These are phyloP conservation scores for Hyphodiscus sp. DNA, from an alignment of 2,329 filamentous ascomycete genomes.

Conservation along the genomic window DNA sequence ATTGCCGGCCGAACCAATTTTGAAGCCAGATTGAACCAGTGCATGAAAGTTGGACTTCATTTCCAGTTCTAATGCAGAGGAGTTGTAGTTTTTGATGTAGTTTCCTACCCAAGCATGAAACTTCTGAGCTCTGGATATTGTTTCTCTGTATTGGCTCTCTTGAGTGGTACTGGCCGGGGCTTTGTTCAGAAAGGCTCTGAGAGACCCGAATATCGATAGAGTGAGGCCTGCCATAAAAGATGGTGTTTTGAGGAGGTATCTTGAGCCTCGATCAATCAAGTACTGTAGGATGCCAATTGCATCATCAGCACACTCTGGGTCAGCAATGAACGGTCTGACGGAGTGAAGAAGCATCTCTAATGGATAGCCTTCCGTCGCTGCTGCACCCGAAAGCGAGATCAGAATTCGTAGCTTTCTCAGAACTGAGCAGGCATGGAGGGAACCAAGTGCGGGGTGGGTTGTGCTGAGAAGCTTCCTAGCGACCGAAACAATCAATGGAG, in stretches of 20 bases:
- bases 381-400: conserved; percentile 67
- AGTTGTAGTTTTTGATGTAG: conserved; percentile 59
- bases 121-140: conserved; percentile 64
- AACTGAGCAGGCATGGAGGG: conserved; percentile 79
- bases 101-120: conserved; percentile 76
- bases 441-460: conserved; percentile 76
- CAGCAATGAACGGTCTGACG: conserved; percentile 69
- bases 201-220: conserved; percentile 70
- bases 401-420: conserved; percentile 80
- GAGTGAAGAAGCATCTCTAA: conserved; percentile 85
- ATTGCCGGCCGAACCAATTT: conserved; percentile 62
- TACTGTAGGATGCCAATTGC: conserved; percentile 82
- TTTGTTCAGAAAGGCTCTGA: conserved; percentile 69
- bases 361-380: conserved; percentile 72
- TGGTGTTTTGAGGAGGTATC: conserved; percentile 58
- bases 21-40: conserved; percentile 63
- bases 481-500: conserved; percentile 66
- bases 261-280: conserved; percentile 61
- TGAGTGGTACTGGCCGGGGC: conserved; percentile 76
- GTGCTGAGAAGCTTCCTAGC: conserved; percentile 73
- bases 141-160: conserved; percentile 72
- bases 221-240: conserved; percentile 77
- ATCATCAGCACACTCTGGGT: conserved; percentile 86
- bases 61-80: conserved; percentile 31
- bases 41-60: conserved; percentile 52